These are phyloP conservation scores for Zygoascus ofunaensis DNA, from an alignment of 805 yeast species.

Conservation along the genomic window DNA sequence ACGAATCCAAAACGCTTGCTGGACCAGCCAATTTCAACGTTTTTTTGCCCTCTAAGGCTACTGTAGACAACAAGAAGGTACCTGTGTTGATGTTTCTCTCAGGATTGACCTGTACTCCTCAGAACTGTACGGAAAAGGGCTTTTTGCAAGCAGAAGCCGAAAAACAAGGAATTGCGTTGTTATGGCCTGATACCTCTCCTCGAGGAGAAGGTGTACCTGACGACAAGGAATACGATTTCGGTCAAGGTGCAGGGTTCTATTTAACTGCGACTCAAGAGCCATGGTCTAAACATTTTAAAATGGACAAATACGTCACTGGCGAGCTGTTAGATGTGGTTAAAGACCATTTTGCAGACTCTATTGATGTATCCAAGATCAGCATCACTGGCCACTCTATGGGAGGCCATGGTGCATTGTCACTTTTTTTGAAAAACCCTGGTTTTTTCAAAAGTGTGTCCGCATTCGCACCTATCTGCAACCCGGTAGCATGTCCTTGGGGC, in stretches of 20 bases:
- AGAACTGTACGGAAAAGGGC: slow-evolving; percentile 90
- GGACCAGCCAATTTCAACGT: slow-evolving; percentile 80
- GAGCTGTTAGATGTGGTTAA: slow-evolving; percentile 57
- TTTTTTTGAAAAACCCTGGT: slow-evolving; percentile 60
- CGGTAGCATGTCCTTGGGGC: slow-evolving; percentile 78
- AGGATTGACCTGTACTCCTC: slow-evolving; percentile 89
- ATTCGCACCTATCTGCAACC: slow-evolving; percentile 84
- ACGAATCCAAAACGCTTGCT: slow-evolving; percentile 53
- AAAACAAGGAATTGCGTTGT: slow-evolving; percentile 74
- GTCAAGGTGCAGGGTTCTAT: slow-evolving; percentile 93
- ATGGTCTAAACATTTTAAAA: slow-evolving; percentile 64
- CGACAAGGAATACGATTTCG: slow-evolving; percentile 80
- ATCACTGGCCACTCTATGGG: slow-evolving; percentile 99
- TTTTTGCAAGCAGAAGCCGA: slow-evolving; percentile 74
- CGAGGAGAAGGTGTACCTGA: slow-evolving; percentile 69
- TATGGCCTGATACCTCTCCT: slow-evolving; percentile 96
- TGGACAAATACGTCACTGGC: slow-evolving; percentile 73
- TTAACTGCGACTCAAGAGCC: slow-evolving; percentile 72
- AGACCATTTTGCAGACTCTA: slow-evolving; percentile 29
- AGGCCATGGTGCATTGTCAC: slow-evolving; percentile 81
- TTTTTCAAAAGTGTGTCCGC: slow-evolving; percentile 75
- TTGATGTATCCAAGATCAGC: slow-evolving; percentile 53
- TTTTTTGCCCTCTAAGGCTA: slow-evolving; percentile 52
- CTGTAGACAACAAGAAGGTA: slow-evolving; percentile 27
- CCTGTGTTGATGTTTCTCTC: slow-evolving; percentile 78